These are phyloP conservation scores for Apostasia shenzhenica DNA, from an alignment of 106 monocot genomes.

Conservation along the genomic window DNA sequence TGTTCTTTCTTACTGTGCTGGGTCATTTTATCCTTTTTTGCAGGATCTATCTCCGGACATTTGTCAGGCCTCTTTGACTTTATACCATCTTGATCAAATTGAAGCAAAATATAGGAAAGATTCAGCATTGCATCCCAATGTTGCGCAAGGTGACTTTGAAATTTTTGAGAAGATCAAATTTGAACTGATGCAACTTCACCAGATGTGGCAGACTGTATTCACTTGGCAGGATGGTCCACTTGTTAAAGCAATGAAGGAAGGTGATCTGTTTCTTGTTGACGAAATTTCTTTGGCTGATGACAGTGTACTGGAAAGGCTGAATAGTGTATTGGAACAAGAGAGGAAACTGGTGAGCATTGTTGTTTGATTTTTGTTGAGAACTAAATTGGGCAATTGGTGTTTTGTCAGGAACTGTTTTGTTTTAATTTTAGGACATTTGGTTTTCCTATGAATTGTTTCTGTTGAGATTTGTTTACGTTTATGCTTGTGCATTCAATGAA, in stretches of 20 bases:
- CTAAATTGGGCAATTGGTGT: neutral
- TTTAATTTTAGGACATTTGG: neutral
- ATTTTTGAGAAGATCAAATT: constrained; percentile 36
- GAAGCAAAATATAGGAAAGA: constrained; percentile 16
- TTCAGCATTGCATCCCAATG: constrained; percentile 10
- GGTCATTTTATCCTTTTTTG: neutral
- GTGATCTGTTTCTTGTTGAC: constrained; percentile 87
- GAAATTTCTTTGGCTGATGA: constrained; percentile 99
- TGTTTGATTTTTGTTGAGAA: neutral
- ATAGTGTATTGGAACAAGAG: constrained; percentile 92
- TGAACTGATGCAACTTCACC: constrained; percentile 34
- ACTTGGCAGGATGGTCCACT: constrained; percentile 96
- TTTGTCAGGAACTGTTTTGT: neutral
- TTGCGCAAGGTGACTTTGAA: constrained; percentile 36
- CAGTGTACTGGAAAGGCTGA: constrained; percentile 94
- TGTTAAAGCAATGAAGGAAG: constrained; percentile 89
- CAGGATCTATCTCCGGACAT: constrained; percentile 67
- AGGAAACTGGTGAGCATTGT: constrained; percentile 58
- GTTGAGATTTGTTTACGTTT: too few species aligned
- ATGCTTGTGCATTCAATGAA: too few species aligned
- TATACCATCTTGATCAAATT: constrained; percentile 31
- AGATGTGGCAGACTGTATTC: constrained; percentile 73
- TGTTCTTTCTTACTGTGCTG: constrained; percentile 1
- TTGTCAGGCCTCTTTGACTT: constrained; percentile 39
- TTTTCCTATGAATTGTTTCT: too few species aligned